These are phyloP conservation scores for Styphnolobium japonicum DNA, from an alignment of 306 rosid species.

Conservation along the genomic window DNA sequence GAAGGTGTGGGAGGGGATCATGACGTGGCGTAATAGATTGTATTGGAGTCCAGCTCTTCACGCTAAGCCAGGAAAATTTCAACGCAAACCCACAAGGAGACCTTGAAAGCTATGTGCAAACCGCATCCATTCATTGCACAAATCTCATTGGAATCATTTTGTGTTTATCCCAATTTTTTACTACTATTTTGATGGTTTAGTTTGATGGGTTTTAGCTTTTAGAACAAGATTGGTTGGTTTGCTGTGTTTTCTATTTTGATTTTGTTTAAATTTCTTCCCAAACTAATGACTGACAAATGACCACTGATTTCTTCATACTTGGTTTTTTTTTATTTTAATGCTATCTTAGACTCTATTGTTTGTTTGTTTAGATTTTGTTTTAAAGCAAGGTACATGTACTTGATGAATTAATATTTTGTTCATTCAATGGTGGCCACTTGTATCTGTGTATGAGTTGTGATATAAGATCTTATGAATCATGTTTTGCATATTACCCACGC, in stretches of 20 bases:
- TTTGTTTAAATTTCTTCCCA: neutral
- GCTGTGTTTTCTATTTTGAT: neutral
- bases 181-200: constrained; percentile 14
- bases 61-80: constrained; percentile 57
- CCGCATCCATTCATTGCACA: constrained; percentile 24
- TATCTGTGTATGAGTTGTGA: neutral
- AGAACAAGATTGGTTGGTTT: constrained; percentile 42
- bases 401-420: constrained; percentile 4
- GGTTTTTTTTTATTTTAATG: neutral
- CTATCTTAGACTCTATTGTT: constrained; percentile 11
- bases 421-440: constrained; percentile 26
- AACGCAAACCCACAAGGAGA: constrained; percentile 52
- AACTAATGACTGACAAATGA: neutral
- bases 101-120: constrained; percentile 49
- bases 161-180: constrained; percentile 17
- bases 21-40: constrained; percentile 60
- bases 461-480: constrained; percentile 17
- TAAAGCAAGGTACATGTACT: constrained; percentile 30
- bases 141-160: constrained; percentile 23
- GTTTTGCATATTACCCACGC: neutral
- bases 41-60: constrained; percentile 58
- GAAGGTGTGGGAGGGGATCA: constrained; percentile 18
- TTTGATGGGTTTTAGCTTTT: constrained; percentile 29
- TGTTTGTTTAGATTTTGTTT: constrained; percentile 41
- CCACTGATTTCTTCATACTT: neutral